Conservation (phyloP, 306 rosid genomes). For the Acacia melanoxylon region DNA sequence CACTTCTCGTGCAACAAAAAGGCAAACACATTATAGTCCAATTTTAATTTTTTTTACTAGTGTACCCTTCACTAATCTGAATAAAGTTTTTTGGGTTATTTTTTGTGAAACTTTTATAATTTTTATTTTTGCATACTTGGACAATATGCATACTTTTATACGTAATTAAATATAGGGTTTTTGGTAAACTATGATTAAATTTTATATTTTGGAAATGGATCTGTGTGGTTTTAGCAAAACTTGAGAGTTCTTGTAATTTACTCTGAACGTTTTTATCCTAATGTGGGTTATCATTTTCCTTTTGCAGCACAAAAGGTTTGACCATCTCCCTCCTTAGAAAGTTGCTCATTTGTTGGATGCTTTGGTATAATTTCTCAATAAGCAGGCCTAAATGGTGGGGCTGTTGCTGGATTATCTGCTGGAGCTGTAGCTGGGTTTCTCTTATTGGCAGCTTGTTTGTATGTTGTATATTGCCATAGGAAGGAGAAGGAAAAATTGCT, state of each 20-base stretch:
- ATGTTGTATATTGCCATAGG: constrained; percentile 42
- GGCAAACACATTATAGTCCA: background rate
- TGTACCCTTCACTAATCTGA: too few relatives aligned
- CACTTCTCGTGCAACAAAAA: background rate
- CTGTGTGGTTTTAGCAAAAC: background rate
- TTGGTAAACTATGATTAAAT: background rate
- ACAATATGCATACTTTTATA: too few relatives aligned
- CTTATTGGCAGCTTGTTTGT: constrained; percentile 40
- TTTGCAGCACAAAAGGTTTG: constrained; percentile 52
- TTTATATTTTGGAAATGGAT: background rate
- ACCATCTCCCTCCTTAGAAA: constrained; percentile 31
- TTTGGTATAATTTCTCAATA: constrained; percentile 26
- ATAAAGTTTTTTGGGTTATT: too few relatives aligned
- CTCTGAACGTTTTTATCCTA: background rate
- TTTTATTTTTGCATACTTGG: too few relatives aligned
- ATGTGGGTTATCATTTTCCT: constrained; percentile 3
- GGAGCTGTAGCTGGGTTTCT: constrained; percentile 58
- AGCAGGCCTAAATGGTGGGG: constrained; percentile 53
- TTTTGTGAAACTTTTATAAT: too few relatives aligned
- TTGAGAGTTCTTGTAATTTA: background rate
- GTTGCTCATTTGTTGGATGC: constrained; percentile 18
- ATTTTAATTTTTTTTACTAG: background rate
- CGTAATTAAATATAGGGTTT: background rate
- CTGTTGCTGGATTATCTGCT: constrained; percentile 54
- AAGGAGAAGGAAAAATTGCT: constrained; percentile 34